These are phyloP conservation scores for Sordariomycetes sp. DNA, from an alignment of 2,329 filamentous ascomycete species.

Conservation along the genomic window DNA sequence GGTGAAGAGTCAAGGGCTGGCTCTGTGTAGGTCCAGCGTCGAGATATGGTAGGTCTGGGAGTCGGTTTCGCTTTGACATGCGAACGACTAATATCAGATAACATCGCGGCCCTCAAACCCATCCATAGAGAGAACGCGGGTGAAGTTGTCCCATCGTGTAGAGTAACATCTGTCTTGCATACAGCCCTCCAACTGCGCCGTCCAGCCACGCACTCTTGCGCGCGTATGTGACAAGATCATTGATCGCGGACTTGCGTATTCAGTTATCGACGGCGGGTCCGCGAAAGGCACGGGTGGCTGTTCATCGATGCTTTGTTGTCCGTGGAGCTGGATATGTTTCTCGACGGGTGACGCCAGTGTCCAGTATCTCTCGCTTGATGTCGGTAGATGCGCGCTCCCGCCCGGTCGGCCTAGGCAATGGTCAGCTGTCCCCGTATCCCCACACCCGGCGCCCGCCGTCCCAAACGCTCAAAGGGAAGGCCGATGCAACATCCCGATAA, in stretches of 20 bases:
- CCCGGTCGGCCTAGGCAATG: too few species aligned
- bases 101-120: background rate
- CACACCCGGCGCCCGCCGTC: background rate
- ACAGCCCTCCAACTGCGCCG: background rate
- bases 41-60: background rate
- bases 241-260: too few species aligned
- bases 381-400: too few species aligned
- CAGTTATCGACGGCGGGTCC: too few species aligned
- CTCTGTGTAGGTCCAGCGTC: background rate
- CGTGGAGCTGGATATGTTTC: too few species aligned
- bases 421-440: background rate
- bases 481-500: background rate
- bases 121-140: background rate
- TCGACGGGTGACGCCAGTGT: too few species aligned
- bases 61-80: conserved; percentile 2
- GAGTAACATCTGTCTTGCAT: background rate
- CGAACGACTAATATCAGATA: conserved; percentile 4
- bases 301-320: too few species aligned
- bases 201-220: too few species aligned
- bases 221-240: too few species aligned
- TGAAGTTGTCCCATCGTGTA: background rate
- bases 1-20: background rate
- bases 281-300: too few species aligned
- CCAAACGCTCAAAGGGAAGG: background rate
- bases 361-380: too few species aligned